A percentile compares a stretch with the other conserved stretches of the same genome.
Evolutionary conservation across 306 rosid genomes (phyloP).

Genomic region (Erythrophleum fordii): DNA sequence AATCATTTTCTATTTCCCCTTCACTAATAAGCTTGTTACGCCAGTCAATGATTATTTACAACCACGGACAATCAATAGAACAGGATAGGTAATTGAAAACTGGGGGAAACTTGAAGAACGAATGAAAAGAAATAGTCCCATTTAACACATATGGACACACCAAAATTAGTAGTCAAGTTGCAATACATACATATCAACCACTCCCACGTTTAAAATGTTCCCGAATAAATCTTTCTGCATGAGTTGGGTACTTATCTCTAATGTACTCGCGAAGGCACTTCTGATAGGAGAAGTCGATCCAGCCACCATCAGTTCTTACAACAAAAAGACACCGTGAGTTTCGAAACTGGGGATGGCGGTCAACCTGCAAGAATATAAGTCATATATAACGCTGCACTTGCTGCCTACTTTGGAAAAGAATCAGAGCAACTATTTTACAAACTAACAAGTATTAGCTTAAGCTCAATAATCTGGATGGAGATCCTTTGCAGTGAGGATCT

Average conservation of each 20-base stretch:
- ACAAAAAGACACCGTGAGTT: conserved; percentile 77
- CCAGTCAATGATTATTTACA: not conserved
- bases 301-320: conserved; percentile 71
- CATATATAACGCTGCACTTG: conserved; percentile 5
- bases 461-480: not conserved
- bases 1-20: conserved; percentile 22
- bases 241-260: conserved; percentile 65
- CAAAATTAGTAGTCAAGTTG: not conserved
- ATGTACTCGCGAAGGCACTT: conserved; percentile 73
- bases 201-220: conserved; percentile 64
- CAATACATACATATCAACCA: conserved; percentile 29
- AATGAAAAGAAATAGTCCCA: not conserved
- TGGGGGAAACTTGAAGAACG: not conserved
- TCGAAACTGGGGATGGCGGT: conserved; percentile 67
- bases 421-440: not conserved
- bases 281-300: conserved; percentile 89
- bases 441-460: not conserved
- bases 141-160: not conserved
- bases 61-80: not conserved
- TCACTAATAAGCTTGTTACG: not conserved
- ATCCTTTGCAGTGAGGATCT: too few species aligned
- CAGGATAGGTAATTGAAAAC: not conserved
- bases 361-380: conserved; percentile 58
- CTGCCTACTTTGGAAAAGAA: not conserved
- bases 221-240: conserved; percentile 65